phyloP scores from a whole-genome alignment of 352 stramenopile genomes.

The Thraustotheca clavata region DNA sequence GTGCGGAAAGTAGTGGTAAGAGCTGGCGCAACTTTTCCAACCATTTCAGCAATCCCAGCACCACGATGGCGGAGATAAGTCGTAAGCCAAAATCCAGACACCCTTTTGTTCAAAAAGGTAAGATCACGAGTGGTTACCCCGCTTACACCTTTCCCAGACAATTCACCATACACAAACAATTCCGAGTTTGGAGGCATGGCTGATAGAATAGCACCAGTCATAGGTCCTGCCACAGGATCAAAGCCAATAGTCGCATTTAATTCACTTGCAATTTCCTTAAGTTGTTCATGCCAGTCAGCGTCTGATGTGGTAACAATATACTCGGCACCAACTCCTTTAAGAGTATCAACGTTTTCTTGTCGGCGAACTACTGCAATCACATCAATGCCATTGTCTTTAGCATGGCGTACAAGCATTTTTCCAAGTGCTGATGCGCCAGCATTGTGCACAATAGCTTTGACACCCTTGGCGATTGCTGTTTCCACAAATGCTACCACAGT shows the following conservation, averaged over 20 bases:
- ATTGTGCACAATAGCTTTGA: constrained; percentile 27
- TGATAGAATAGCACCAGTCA: constrained; percentile 7
- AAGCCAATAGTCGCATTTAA: constrained; percentile 21
- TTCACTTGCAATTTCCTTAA: constrained; percentile 10
- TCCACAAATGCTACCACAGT: constrained; percentile 26
- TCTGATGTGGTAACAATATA: constrained; percentile 23
- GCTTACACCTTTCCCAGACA: constrained; percentile 6
- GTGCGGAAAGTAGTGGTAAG: constrained; percentile 11
- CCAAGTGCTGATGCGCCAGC: constrained; percentile 25
- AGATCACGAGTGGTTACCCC: constrained; percentile 3
- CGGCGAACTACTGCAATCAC: constrained; percentile 26
- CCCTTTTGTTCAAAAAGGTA: constrained; percentile 17
- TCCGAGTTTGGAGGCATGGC: constrained; percentile 20
- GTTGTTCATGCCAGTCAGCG: constrained; percentile 12
- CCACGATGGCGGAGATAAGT: constrained; percentile 2
- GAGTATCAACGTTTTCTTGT: constrained; percentile 24
- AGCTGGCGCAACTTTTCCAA: constrained; percentile 6
- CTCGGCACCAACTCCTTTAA: constrained; percentile 21
- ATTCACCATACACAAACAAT: constrained; percentile 20
- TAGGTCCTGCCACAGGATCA: constrained; percentile 21
- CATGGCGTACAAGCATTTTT: constrained; percentile 23
- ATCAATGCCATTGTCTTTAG: constrained; percentile 15
- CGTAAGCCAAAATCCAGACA: constrained; percentile 16
- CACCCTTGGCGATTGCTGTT: constrained; percentile 14
- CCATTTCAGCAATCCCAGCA: neutral